Evolutionary conservation across 441 rosid species (phyloP).

Genomic region (Populus hybrid): DNA sequence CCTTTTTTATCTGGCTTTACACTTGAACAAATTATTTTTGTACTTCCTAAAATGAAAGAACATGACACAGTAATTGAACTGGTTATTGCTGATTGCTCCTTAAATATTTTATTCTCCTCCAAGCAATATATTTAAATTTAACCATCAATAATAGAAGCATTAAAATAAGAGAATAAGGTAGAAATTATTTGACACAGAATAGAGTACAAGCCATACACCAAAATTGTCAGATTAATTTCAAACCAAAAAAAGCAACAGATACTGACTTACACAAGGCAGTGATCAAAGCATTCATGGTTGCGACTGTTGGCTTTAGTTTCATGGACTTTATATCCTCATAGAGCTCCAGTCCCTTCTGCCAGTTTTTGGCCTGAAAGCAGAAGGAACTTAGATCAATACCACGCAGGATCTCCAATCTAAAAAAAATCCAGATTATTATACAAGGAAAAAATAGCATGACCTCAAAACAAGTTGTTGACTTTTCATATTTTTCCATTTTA

Average conservation of each 20-base stretch:
- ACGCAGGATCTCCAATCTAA: neutral
- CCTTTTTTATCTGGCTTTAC: neutral
- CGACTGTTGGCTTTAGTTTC: slow-evolving; percentile 63
- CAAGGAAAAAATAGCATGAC: neutral
- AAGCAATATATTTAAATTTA: neutral
- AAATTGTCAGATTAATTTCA: slow-evolving; percentile 7
- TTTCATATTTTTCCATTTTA: neutral
- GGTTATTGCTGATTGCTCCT: neutral
- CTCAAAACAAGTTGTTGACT: neutral
- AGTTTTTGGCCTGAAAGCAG: slow-evolving; percentile 65
- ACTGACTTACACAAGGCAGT: slow-evolving; percentile 77
- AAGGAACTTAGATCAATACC: slow-evolving; percentile 11
- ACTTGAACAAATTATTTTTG: neutral
- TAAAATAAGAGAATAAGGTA: neutral
- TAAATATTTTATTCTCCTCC: neutral
- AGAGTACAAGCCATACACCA: neutral
- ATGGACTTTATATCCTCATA: slow-evolving; percentile 65
- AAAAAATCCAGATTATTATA: neutral
- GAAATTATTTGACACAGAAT: neutral
- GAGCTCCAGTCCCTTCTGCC: slow-evolving; percentile 80
- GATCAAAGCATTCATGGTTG: slow-evolving; percentile 83
- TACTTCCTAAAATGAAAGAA: neutral
- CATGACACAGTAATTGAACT: neutral
- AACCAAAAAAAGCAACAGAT: slow-evolving; percentile 6
- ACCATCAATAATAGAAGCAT: neutral